Conservation (phyloP, 2,329 filamentous ascomycete genomes). For the Curvularia verruculosa region DNA sequence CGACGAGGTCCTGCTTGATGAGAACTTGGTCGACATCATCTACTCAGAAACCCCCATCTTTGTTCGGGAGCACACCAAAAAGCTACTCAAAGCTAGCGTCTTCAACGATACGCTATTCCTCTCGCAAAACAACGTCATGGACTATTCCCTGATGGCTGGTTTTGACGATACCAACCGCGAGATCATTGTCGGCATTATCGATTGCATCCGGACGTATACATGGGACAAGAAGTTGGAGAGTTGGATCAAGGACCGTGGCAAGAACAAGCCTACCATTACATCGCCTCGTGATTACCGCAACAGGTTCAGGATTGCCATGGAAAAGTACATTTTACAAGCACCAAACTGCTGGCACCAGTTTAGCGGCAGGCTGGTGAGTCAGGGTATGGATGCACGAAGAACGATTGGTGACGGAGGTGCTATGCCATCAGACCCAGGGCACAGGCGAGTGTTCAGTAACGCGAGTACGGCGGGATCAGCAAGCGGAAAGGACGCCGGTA, state of each 20-base stretch:
- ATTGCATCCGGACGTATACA: constrained; percentile 97
- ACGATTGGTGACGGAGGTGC: constrained; percentile 16
- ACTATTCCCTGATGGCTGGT: constrained; percentile 97
- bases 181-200: constrained; percentile 93
- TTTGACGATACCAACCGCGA: constrained; percentile 91
- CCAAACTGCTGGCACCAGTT: constrained; percentile 81
- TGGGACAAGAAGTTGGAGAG: constrained; percentile 99
- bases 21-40: constrained; percentile 99
- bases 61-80: constrained; percentile 93
- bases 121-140: constrained; percentile 96
- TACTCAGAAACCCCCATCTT: constrained; percentile 91
- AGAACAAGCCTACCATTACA: constrained; percentile 88
- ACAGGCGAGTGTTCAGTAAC: constrained; percentile 25
- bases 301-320: constrained; percentile 95
- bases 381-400: constrained; percentile 25
- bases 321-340: constrained; percentile 78
- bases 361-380: constrained; percentile 29
- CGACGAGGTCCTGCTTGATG: constrained; percentile 94
- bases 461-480: constrained; percentile 7
- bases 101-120: constrained; percentile 98
- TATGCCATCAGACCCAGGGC: constrained; percentile 11
- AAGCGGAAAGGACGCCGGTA: constrained; percentile 7
- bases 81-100: constrained; percentile 85
- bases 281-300: constrained; percentile 98
- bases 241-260: constrained; percentile 98